Evolutionary conservation across 495 filamentous ascomycete genomes (phyloP).

Genomic region (Cercophora scortea): DNA sequence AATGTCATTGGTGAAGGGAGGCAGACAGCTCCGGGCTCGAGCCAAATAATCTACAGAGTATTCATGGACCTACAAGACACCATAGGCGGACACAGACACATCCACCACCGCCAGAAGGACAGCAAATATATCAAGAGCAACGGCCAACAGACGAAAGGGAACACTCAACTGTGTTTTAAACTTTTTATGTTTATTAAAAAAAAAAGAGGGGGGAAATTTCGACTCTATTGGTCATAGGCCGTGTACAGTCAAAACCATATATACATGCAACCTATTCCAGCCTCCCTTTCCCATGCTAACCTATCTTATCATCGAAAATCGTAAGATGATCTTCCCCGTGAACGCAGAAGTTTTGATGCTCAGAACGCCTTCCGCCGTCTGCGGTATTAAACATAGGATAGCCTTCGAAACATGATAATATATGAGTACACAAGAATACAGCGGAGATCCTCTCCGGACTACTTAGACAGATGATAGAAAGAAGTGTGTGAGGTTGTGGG

Average conservation of each 20-base stretch:
- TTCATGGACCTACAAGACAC: too few relatives aligned
- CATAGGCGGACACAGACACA: too few relatives aligned
- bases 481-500: constrained; percentile 9
- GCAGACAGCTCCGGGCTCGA: too few relatives aligned
- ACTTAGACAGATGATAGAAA: constrained; percentile 25
- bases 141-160: too few relatives aligned
- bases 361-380: constrained; percentile 41
- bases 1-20: too few relatives aligned
- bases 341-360: constrained; percentile 36
- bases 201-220: constrained; percentile 19
- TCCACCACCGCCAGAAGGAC: too few relatives aligned
- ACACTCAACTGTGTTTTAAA: too few relatives aligned
- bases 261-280: constrained; percentile 19
- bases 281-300: constrained; percentile 12
- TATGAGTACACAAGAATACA: constrained; percentile 42
- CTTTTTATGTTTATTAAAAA: neutral
- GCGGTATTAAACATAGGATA: constrained; percentile 27
- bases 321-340: constrained; percentile 24
- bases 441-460: constrained; percentile 24
- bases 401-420: constrained; percentile 22
- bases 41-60: too few relatives aligned
- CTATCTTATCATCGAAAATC: constrained; percentile 23
- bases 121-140: too few relatives aligned
- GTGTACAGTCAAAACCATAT: constrained; percentile 7
- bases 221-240: constrained; percentile 13